phyloP scores from a whole-genome alignment of 306 rosid genomes.

The Neltuma alba region DNA sequence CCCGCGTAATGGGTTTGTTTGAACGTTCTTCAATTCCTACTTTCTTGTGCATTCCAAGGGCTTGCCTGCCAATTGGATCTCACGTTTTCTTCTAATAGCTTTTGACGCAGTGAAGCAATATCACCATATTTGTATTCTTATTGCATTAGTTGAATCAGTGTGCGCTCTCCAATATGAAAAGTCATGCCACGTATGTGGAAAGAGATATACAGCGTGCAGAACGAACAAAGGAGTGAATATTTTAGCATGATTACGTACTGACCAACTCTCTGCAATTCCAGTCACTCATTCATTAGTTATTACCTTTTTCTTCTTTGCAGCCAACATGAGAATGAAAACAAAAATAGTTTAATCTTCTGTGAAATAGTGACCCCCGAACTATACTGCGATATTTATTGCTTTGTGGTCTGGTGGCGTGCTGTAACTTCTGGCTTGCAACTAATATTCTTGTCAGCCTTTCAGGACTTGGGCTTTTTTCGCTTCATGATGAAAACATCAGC shows the following conservation, averaged over 20 bases:
- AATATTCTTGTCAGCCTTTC: constrained; percentile 11
- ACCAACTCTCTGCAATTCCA: background rate
- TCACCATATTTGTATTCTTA: background rate
- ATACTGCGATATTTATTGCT: background rate
- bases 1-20: background rate
- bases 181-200: background rate
- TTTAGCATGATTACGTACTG: background rate
- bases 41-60: too few species aligned
- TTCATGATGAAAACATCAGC: background rate
- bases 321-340: background rate
- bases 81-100: background rate
- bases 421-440: background rate
- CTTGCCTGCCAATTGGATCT: background rate
- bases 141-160: constrained; percentile 16
- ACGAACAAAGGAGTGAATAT: constrained; percentile 1
- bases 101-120: background rate
- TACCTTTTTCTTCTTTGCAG: background rate
- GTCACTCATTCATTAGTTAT: too few species aligned
- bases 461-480: background rate
- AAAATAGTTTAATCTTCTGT: background rate
- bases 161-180: constrained; percentile 1
- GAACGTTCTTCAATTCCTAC: too few species aligned
- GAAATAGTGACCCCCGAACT: background rate
- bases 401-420: background rate
- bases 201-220: background rate